Conservation (phyloP, 129 eudicot species). For the Flaveria bidentis region DNA sequence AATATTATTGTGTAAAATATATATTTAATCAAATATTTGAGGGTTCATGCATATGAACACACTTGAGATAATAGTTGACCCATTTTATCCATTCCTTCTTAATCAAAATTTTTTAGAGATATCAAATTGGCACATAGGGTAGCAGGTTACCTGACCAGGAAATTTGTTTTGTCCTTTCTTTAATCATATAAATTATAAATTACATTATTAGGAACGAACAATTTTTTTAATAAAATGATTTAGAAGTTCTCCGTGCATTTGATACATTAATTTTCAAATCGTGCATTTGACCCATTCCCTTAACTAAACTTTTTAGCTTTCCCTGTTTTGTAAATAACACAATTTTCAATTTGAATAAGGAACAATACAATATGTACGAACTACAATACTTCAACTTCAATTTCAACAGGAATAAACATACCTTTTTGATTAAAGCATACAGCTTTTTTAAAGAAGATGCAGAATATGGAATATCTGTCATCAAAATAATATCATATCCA, state of each 20-base stretch:
- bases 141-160: not conserved
- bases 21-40: not conserved
- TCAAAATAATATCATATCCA: slow-evolving; percentile 70
- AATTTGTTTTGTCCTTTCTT: not conserved
- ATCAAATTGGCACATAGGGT: not conserved
- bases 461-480: slow-evolving; percentile 70
- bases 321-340: not conserved
- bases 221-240: not conserved
- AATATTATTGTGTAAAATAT: not conserved
- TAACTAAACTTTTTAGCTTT: not conserved
- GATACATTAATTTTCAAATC: not conserved
- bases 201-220: not conserved
- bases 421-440: slow-evolving; percentile 67
- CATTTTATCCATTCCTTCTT: not conserved
- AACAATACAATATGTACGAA: not conserved
- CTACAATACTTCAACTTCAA: slow-evolving; percentile 1
- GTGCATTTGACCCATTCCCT: not conserved
- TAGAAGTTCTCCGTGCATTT: not conserved
- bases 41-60: not conserved
- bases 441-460: slow-evolving; percentile 61
- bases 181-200: not conserved
- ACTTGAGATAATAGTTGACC: not conserved
- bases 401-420: slow-evolving; percentile 25
- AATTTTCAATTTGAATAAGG: not conserved
- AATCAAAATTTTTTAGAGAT: not conserved